phyloP scores from a whole-genome alignment of 257 asterid genomes.

The Pogostemon cablin region DNA sequence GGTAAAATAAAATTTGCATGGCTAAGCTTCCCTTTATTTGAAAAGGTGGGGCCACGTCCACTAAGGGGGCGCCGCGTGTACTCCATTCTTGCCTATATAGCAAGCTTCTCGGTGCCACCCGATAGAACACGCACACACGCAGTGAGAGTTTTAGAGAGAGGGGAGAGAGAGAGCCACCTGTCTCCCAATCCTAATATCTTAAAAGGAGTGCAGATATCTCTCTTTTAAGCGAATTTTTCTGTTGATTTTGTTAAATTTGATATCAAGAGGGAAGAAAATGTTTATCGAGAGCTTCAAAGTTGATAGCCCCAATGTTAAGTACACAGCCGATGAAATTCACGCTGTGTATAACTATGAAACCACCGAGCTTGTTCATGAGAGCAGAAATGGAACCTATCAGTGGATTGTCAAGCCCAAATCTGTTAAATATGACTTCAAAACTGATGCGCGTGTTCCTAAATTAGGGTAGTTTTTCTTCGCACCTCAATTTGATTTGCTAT shows the following conservation, averaged over 20 bases:
- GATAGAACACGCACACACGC: constrained; percentile 26
- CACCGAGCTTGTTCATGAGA: constrained; percentile 92
- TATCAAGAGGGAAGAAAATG: constrained; percentile 44
- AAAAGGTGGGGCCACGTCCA: constrained; percentile 34
- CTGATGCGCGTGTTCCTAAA: constrained; percentile 78
- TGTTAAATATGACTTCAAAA: constrained; percentile 83
- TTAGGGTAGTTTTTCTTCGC: constrained; percentile 54
- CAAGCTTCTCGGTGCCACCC: constrained; percentile 16
- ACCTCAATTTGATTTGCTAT: background rate
- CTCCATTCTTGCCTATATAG: constrained; percentile 36
- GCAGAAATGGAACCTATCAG: constrained; percentile 67
- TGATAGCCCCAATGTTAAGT: constrained; percentile 89
- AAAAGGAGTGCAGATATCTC: background rate
- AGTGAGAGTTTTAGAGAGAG: background rate
- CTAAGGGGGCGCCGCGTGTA: constrained; percentile 36
- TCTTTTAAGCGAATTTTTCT: background rate
- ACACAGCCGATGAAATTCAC: constrained; percentile 74
- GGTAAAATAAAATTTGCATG: constrained; percentile 43
- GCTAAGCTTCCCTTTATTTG: constrained; percentile 45
- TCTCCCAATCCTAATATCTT: constrained; percentile 26
- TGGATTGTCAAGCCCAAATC: constrained; percentile 95
- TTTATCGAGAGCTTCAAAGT: constrained; percentile 89
- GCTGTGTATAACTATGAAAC: constrained; percentile 83
- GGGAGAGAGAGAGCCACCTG: constrained; percentile 25
- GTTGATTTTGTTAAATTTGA: background rate